Conservation (phyloP, 2,329 filamentous ascomycete species). For the Neonectria sp. region DNA sequence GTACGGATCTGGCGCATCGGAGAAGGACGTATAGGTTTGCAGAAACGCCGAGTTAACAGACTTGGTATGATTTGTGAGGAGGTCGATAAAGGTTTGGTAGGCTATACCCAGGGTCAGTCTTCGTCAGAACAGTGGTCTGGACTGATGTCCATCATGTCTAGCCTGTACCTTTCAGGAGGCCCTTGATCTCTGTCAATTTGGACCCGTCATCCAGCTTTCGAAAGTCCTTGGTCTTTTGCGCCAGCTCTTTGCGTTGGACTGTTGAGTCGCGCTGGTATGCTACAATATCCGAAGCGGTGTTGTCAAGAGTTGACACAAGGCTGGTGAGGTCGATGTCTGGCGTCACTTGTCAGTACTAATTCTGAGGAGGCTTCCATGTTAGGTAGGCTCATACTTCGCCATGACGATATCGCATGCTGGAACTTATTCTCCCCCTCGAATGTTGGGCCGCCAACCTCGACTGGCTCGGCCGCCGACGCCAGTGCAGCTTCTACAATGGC, state of each 20-base stretch:
- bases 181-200: constrained; percentile 92
- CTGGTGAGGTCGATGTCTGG: constrained; percentile 89
- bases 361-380: neutral
- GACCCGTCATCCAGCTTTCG: constrained; percentile 90
- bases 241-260: constrained; percentile 94
- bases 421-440: constrained; percentile 88
- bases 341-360: constrained; percentile 37
- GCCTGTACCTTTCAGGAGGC: constrained; percentile 83
- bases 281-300: constrained; percentile 95
- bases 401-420: constrained; percentile 94
- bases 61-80: constrained; percentile 96
- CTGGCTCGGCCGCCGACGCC: constrained; percentile 44
- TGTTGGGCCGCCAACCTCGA: constrained; percentile 41
- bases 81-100: constrained; percentile 97
- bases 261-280: constrained; percentile 95
- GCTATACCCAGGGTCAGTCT: constrained; percentile 66
- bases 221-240: constrained; percentile 99
- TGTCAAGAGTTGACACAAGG: constrained; percentile 88
- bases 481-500: constrained; percentile 50
- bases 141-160: neutral
- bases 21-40: constrained; percentile 91
- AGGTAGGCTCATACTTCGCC: constrained; percentile 79
- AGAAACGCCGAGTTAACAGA: constrained; percentile 93
- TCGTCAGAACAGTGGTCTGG: neutral
- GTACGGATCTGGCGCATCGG: constrained; percentile 96